Conservation (phyloP, 2,329 filamentous ascomycete species). For the Aspergillus sp. region DNA sequence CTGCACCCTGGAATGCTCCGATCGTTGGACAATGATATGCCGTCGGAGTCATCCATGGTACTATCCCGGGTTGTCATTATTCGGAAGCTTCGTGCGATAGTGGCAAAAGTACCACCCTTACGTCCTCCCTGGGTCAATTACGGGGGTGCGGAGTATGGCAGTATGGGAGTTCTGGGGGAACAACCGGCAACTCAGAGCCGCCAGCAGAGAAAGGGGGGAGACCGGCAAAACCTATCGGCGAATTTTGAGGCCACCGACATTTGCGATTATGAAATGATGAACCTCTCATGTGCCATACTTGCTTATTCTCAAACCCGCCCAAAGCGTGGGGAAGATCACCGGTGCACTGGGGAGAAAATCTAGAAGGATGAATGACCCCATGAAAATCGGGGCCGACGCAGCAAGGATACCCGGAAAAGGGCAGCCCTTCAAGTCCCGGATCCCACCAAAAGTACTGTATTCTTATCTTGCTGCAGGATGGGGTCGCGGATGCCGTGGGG, state of each 20-base stretch:
- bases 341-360: constrained; percentile 1
- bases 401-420: constrained; percentile 13
- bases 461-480: constrained; percentile 12
- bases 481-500: constrained; percentile 10
- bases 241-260: constrained; percentile 10
- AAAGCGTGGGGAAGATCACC: constrained; percentile 7
- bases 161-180: not conserved
- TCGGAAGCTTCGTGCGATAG: constrained; percentile 13
- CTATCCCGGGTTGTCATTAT: constrained; percentile 16
- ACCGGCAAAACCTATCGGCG: not conserved
- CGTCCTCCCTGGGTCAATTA: not conserved
- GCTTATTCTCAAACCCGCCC: constrained; percentile 1
- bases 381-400: constrained; percentile 8
- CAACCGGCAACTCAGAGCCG: not conserved
- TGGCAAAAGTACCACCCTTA: constrained; percentile 15
- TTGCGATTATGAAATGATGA: not conserved
- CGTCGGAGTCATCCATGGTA: constrained; percentile 1
- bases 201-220: not conserved
- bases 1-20: constrained; percentile 13
- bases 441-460: not conserved
- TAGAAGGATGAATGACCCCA: constrained; percentile 13
- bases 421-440: not conserved
- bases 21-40: constrained; percentile 3
- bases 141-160: not conserved
- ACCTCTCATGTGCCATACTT: not conserved